Evolutionary conservation across 176 grass and related monocot genomes (phyloP), one percentile per base, ranked within the genome.

Genomic region (Aegilops tauschii): DNA sequence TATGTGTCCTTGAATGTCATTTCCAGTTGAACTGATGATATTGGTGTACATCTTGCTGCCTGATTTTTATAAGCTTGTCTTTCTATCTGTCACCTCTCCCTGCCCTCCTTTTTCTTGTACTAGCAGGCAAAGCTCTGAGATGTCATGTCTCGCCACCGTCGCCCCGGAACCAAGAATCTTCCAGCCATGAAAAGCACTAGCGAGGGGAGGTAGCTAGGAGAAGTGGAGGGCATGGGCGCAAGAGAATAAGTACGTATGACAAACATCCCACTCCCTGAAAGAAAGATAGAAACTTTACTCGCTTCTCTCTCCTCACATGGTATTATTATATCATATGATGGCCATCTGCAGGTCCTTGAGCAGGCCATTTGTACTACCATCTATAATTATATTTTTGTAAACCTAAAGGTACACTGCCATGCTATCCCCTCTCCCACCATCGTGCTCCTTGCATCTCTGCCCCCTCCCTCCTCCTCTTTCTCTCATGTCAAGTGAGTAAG

Each of bases 171-270:
- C 89, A 84, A 87, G 90, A 92, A 88, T 92, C 87, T 89, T 92
- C 91, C 91, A 86, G 91, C 83, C 91, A 90, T 92, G 87, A 84
- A 89, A 90, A 87, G 84, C 87, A 89, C 87, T 92, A 87, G 74
- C 65, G 58, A 86, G 50, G 17, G 42, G 29, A 47, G 13, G 61
- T 30, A 87, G 81, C 31, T 39, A 76, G 27, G 52, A 78, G 91
- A 76, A 69, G 13, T 8, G 73, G 8, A 76, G 27, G 83, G 82
- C 85, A 80, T 80, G 66, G 79, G 88, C 83, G 75, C 36, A 78
- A 89, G 62, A 71, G 83, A 88, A 93, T 90, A 88, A 75, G 88
- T 88, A 86, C 79, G 92, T 86, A 90, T 93, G 92, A 79, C 82
- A 88, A 87, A 82, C 82, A 88, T 68, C 73, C 85, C 77, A 81